Base-by-base conservation (phyloP, 495 filamentous ascomycete genomes). In the Lepraria neglecta region DNA sequence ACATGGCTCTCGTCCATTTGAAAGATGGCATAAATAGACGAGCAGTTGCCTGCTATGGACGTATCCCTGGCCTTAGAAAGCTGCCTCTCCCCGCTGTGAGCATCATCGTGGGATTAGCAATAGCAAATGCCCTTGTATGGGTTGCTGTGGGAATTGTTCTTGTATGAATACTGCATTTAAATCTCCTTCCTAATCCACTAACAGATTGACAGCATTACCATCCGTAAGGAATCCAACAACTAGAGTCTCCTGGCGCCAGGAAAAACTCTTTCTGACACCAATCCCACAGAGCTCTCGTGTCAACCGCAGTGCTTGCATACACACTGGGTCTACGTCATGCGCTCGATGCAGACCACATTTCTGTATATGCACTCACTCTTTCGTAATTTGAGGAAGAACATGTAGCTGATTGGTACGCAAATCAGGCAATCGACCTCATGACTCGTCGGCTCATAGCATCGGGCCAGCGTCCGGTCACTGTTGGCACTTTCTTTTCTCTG, bases 331-430 rank as follows among this genome's bases (percentile, higher is more conserved):
- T 98, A 24, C 84, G 94, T 56, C 92, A 98, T 79, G 94, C 94
- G 4, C 84, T 97, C 53, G 94, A 97, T 70, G 94, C 94, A 17
- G 92, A 98, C 73, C 94, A 98, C 74, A 97, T 98, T 73, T 86
- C 87, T 54, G 82, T 85, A 73, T 33, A 38, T 5, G 3, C 35
- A 67, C 33, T 27, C 11, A 27, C 52, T 44, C 11, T 38, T 2
- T 21, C 12, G n/a, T 10, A 14, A 21, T 11, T 17, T 24, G 10
- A 28, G 14, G 4, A 12, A 19, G 15, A 7, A 48, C 19, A 12
- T n/a, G 15, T 15, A 40, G 24, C 35, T 53, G 44, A 59, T 27
- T 15, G 6, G 27, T 21, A 17, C 15, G 27, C 24, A 24, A 24
- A 24, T 9, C 45, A 84, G 83, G 92, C 91, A 56, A 97, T 97